A percentile compares a stretch with the other conserved stretches of the same genome.
Conservation (phyloP, 2,329 filamentous ascomycete genomes). For the Pyrenophora graminea region DNA sequence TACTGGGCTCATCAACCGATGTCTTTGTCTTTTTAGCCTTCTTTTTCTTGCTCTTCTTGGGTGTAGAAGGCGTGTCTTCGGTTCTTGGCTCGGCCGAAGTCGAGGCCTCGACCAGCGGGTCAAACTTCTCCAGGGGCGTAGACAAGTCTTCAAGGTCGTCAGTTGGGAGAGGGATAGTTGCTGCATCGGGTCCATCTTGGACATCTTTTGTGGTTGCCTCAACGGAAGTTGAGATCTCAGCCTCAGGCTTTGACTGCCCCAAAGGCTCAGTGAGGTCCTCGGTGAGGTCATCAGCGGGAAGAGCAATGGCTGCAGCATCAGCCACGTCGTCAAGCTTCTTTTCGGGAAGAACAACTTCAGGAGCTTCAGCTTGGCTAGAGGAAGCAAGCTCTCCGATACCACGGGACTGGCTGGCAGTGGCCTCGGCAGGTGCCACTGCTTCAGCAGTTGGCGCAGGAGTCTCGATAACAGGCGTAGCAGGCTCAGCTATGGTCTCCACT, state of each 20-base stretch:
- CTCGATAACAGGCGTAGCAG: background rate
- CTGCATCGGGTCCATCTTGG: too few relatives aligned
- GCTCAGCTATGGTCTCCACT: conserved; percentile 2
- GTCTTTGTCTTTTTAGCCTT: conserved; percentile 29
- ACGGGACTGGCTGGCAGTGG: background rate
- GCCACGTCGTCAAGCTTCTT: background rate
- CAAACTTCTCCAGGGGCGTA: background rate
- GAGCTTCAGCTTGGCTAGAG: background rate
- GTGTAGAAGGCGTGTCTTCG: background rate
- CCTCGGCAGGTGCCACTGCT: background rate
- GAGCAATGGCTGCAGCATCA: conserved; percentile 6
- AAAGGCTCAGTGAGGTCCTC: conserved; percentile 1
- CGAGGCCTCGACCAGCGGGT: background rate
- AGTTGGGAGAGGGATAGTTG: too few relatives aligned
- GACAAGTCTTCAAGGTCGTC: background rate
- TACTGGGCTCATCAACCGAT: conserved; percentile 17
- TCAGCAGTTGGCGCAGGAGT: background rate
- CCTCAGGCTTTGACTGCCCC: background rate
- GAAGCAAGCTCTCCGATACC: background rate
- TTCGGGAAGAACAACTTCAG: background rate
- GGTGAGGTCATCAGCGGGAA: conserved; percentile 3
- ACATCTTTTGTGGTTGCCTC: conserved; percentile 5
- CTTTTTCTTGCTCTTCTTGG: conserved; percentile 34
- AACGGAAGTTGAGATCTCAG: background rate
- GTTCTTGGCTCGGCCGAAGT: too few relatives aligned